phyloP scores from a whole-genome alignment of 129 eudicot species.

The Centrapalus pauciflorus region DNA sequence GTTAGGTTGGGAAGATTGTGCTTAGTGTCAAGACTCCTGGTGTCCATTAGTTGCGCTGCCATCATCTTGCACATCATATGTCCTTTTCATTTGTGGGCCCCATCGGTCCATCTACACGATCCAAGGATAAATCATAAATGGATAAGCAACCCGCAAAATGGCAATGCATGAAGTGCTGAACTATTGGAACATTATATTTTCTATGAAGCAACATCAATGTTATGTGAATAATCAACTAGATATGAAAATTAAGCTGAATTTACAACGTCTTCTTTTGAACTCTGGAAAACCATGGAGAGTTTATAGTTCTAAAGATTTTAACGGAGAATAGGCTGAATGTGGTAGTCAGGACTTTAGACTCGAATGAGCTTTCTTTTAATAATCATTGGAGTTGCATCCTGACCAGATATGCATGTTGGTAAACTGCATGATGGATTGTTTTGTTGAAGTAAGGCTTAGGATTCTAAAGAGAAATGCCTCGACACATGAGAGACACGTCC shows the following conservation, averaged over 20 bases:
- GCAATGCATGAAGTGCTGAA: neutral
- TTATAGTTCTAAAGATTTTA: neutral
- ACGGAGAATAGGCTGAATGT: neutral
- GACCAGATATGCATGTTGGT: neutral
- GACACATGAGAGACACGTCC: neutral
- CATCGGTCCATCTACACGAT: neutral
- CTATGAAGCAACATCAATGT: neutral
- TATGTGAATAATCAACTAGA: neutral
- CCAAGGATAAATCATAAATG: neutral
- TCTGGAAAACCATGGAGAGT: neutral
- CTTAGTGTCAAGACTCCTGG: neutral
- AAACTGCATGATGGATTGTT: neutral
- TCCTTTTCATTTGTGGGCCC: neutral
- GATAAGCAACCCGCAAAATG: neutral
- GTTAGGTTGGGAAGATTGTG: neutral
- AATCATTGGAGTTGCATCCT: neutral
- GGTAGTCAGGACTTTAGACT: neutral
- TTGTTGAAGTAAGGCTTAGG: neutral
- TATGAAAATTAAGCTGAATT: neutral
- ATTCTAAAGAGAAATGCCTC: too few species aligned
- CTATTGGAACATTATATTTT: neutral
- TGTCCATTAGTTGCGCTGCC: neutral
- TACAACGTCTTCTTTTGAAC: neutral
- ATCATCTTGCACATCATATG: neutral
- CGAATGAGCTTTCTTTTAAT: neutral